Conservation (phyloP, 306 rosid genomes). For the Adenanthera pavonina region DNA sequence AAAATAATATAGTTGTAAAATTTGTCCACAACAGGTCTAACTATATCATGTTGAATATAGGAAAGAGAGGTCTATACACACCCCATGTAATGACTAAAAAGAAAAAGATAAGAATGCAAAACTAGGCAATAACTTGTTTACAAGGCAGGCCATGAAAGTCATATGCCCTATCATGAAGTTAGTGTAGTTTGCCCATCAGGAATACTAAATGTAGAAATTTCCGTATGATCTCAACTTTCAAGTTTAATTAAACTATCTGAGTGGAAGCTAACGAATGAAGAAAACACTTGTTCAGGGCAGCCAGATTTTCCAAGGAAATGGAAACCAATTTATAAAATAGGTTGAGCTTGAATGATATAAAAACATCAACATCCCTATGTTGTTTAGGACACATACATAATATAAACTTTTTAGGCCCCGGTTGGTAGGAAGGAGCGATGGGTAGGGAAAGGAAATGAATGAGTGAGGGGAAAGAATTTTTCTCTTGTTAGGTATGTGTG, state of each 20-base stretch:
- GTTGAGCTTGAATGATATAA: not conserved
- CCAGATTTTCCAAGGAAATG: not conserved
- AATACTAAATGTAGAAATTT: too few species aligned
- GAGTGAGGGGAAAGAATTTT: too few species aligned
- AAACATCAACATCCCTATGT: not conserved
- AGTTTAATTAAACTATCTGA: not conserved
- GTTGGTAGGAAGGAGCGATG: too few species aligned
- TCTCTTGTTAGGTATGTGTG: too few species aligned
- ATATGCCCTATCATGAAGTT: not conserved
- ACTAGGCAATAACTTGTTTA: not conserved
- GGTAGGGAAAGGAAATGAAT: too few species aligned
- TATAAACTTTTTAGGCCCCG: not conserved
- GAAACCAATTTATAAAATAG: not conserved
- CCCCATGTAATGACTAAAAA: constrained; percentile 2
- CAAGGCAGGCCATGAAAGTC: not conserved
- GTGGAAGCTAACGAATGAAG: not conserved
- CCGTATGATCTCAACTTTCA: not conserved
- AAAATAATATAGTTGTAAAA: not conserved
- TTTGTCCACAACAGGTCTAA: not conserved
- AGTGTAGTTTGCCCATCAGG: not conserved
- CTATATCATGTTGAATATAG: not conserved
- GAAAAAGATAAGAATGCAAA: not conserved
- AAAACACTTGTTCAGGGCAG: not conserved
- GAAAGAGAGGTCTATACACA: not conserved
- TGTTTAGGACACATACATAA: not conserved